These are phyloP conservation scores for Tylopilus sp. DNA, from an alignment of 1,284 basidiomycete genomes.

Conservation along the genomic window DNA sequence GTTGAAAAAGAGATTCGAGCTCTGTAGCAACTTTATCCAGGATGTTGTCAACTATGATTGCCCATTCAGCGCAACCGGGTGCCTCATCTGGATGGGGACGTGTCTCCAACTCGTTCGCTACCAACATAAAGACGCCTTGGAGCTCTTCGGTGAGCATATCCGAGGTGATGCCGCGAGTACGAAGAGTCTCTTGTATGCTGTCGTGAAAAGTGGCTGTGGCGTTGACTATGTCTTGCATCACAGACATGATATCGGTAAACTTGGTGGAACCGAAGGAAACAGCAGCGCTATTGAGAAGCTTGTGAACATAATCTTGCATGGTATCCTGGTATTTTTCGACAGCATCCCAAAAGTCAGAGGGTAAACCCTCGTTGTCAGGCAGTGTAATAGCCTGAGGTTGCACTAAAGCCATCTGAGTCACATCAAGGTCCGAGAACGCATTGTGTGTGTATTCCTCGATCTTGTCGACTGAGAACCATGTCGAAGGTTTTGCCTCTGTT, in stretches of 20 bases:
- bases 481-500: no score
- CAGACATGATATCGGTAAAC: conserved; percentile 10
- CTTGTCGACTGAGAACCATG: no score
- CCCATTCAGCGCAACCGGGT: conserved; percentile 11
- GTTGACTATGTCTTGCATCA: conserved; percentile 14
- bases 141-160: neutral
- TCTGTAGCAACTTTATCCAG: conserved; percentile 4
- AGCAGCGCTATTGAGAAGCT: conserved; percentile 10
- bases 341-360: conserved; percentile 7
- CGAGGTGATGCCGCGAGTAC: neutral
- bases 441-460: no score
- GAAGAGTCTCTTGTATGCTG: neutral
- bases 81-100: conserved; percentile 9
- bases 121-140: conserved; percentile 7
- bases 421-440: neutral
- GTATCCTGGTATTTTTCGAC: conserved; percentile 8
- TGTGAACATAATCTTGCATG: conserved; percentile 11
- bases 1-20: conserved; percentile 2
- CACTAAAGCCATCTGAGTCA: neutral
- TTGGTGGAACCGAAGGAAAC: conserved; percentile 10
- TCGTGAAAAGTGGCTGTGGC: neutral
- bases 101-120: conserved; percentile 3
- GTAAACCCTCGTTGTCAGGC: neutral
- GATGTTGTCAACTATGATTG: conserved; percentile 11
- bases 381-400: neutral